Percentiles rank a stretch among this genome's conserved stretches.
phyloP scores from a whole-genome alignment of 108 stramenopile genomes.

The Cyclotella sp. region DNA sequence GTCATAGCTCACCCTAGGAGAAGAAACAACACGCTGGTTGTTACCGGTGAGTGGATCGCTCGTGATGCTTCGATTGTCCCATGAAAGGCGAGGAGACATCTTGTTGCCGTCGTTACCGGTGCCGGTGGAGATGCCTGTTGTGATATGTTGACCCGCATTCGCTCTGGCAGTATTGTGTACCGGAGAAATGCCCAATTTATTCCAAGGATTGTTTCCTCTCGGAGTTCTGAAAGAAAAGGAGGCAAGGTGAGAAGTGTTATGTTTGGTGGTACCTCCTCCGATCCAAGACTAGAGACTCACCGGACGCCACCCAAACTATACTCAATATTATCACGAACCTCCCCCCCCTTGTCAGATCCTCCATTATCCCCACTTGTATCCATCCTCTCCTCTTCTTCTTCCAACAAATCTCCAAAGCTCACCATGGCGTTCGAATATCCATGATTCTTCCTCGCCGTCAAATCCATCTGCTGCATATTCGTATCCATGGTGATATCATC shows the following conservation, averaged over 20 bases:
- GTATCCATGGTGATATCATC: conserved; percentile 15
- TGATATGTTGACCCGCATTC: neutral
- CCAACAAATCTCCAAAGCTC: conserved; percentile 19
- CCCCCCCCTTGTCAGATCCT: neutral
- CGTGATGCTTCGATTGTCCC: conserved; percentile 15
- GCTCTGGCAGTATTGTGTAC: conserved; percentile 4
- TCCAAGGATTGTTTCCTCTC: neutral
- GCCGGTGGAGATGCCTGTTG: neutral
- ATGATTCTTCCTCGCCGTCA: neutral
- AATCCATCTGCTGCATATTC: conserved; percentile 1
- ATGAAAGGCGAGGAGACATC: neutral
- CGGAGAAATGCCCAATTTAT: conserved; percentile 18
- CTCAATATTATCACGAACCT: conserved; percentile 6
- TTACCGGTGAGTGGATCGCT: conserved; percentile 1
- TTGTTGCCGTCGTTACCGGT: neutral
- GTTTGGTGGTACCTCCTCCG: neutral
- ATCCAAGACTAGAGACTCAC: neutral
- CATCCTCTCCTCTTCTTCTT: conserved; percentile 13
- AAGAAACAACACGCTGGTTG: conserved; percentile 7
- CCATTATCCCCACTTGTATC: neutral
- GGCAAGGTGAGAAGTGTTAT: neutral
- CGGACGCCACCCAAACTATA: neutral
- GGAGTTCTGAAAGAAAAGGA: neutral
- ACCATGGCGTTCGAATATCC: conserved; percentile 1
- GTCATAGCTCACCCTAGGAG: neutral